Evolutionary conservation across 1,284 basidiomycete species (phyloP), one percentile per base, ranked within the genome.

Genomic region (Cutaneotrichosporon arboriforme): DNA sequence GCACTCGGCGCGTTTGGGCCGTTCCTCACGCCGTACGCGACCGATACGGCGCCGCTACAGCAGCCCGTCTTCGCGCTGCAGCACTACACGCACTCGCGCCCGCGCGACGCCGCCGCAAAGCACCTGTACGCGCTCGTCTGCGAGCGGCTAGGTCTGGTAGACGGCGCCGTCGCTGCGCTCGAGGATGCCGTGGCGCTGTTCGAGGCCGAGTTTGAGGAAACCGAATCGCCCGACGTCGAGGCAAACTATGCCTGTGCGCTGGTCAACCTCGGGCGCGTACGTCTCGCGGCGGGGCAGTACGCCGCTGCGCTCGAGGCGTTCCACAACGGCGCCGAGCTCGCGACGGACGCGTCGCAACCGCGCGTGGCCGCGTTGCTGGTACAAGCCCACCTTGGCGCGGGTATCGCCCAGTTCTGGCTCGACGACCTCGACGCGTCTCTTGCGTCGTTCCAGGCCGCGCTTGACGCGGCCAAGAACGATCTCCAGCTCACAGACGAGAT

Each of bases 121-220:
- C 91, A 98, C 73, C 82, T 98, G 5, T 84, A 88, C 49, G 88
- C 84, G 0, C 81, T 98, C 12, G 78, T 97, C 18, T 88, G 86
- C 64, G 96, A 99, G 70, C 80, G 84, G 46, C 77, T 97, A 3
- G 87, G 86, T 4, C 84, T 90, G 47, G 65, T 80, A 18, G 81
- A 84, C 14, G 78, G 83, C 26, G 88, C 85, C 1, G 77, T 84
- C 35, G 79, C 87, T 18, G 74, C 79, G n/a, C 81, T 82, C 37
- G 83, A 49, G 4, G 38, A 46, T 7, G 70, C 73, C 2, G 86
- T 89, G 4, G 58, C 74, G 1, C 78, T 93, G 13, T 77, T 98
- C 20, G 96, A 98, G 73, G 80, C 84, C 2, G 80, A 83, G 26
- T 99, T 97, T 72, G 96, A 98, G 70, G 83, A 85, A 48, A 82